phyloP scores from a whole-genome alignment of 768 basidiomycete species.

The Mycena galericulata region DNA sequence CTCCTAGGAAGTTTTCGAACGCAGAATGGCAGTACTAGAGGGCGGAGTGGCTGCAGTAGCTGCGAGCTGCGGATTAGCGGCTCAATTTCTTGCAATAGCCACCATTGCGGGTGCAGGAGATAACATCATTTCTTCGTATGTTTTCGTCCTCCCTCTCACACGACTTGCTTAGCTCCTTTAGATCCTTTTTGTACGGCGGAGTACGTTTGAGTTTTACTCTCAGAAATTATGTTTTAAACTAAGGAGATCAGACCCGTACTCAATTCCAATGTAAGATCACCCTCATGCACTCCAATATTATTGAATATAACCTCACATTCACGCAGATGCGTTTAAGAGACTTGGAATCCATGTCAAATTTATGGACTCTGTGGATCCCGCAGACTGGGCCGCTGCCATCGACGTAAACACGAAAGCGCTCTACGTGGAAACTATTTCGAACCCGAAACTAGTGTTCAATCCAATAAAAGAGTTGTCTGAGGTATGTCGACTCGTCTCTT shows the following conservation, averaged over 20 bases:
- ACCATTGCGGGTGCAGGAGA: not conserved
- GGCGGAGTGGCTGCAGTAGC: not conserved
- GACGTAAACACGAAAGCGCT: slow-evolving; percentile 70
- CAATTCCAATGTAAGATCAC: not conserved
- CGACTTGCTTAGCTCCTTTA: not conserved
- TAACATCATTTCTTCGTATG: not conserved
- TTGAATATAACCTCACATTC: too few relatives aligned
- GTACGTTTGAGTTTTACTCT: not conserved
- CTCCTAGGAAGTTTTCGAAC: not conserved
- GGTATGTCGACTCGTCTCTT: not conserved
- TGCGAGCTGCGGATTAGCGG: not conserved
- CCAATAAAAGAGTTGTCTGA: not conserved
- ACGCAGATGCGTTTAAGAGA: not conserved
- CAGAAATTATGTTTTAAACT: not conserved
- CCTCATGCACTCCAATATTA: too few relatives aligned
- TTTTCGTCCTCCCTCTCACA: not conserved
- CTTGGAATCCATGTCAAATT: slow-evolving; percentile 67
- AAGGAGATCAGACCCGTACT: not conserved
- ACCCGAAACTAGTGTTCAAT: slow-evolving; percentile 55
- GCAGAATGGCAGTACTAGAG: not conserved
- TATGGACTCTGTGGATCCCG: slow-evolving; percentile 60
- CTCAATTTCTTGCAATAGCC: not conserved
- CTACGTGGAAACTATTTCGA: slow-evolving; percentile 70
- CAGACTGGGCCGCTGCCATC: slow-evolving; percentile 62
- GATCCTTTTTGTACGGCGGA: not conserved